A percentile compares a stretch with the other conserved stretches of the same genome.
Conservation (phyloP, 768 basidiomycete genomes). For the Suillus plorans region DNA sequence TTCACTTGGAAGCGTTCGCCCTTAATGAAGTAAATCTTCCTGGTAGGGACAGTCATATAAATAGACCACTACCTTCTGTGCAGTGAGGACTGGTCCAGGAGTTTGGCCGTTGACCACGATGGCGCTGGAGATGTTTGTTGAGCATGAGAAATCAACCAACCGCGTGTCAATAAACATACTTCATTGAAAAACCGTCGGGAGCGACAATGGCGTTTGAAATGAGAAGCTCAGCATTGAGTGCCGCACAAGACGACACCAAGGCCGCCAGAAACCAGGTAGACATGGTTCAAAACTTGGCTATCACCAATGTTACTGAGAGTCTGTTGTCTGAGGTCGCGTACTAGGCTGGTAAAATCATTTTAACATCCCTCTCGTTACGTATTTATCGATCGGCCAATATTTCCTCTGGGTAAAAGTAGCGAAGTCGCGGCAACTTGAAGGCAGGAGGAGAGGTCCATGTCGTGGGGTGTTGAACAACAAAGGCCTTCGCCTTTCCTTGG, state of each 20-base stretch:
- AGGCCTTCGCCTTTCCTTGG: neutral
- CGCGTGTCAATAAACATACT: neutral
- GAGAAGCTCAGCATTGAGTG: conserved; percentile 19
- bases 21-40: conserved; percentile 13
- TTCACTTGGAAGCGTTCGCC: conserved; percentile 34
- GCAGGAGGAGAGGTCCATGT: neutral
- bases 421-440: neutral
- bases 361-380: neutral
- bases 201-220: conserved; percentile 27
- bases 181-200: conserved; percentile 30
- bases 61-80: conserved; percentile 25
- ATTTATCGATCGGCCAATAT: too few species aligned
- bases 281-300: neutral
- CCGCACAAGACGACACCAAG: conserved; percentile 14
- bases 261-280: neutral
- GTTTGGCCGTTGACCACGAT: conserved; percentile 39
- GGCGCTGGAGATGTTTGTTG: conserved; percentile 12
- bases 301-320: neutral
- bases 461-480: neutral
- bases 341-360: neutral
- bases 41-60: neutral
- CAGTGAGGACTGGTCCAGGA: conserved; percentile 38
- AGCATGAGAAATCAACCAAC: neutral
- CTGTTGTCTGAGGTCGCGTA: neutral
- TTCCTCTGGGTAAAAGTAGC: neutral